Base-by-base conservation (phyloP, 805 yeast species). In the Candida sithepensis region DNA sequence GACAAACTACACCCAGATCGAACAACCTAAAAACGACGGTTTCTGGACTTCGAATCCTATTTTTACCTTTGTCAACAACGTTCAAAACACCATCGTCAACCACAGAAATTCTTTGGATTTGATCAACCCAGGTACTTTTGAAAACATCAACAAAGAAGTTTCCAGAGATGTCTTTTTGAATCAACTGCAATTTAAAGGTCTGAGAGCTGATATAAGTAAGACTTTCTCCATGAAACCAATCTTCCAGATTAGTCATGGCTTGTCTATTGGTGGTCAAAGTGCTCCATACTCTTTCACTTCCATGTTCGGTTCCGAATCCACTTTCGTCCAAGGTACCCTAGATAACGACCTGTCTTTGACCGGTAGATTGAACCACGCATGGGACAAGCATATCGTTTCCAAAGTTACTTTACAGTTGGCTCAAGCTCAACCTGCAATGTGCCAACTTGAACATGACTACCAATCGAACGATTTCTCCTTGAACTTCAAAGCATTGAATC, bases 171-270 rank as follows among this genome's bases (percentile, higher is more conserved):
- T 92, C 28, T 89, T 94, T 66, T 77, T 90, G 60, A 82, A 79
- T 64, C 96, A 90, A 66, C 87, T 88, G 73, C 83, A 85, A 70
- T 92, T 92, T 78, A 85, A 96, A 36, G 99, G 99, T 50, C 78
- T 94, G 63, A 86, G 96, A 67, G 99, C 98, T 48, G 99, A 94
- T 69, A 79, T 94, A 60, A 87, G 88, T 73, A 92, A 92, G 77
- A 88, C 91, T 13, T 89, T 94, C 65, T 73, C 86, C 54, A 78
- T 91, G 78, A 84, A 83, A 70, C 99, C 99, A 49, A 91, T 88
- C 49, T 94, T 94, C 85, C 98, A 94, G 77, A 87, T 95, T 49
- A 85, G 96, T 53, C 99, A 94, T 68, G 85, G 96, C 51, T 85
- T 94, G 64, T 78, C 96, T 36, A 75, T 88, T 57, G 98, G 98